phyloP scores from a whole-genome alignment of 129 eudicot genomes.

The Pittosporum tobira region DNA sequence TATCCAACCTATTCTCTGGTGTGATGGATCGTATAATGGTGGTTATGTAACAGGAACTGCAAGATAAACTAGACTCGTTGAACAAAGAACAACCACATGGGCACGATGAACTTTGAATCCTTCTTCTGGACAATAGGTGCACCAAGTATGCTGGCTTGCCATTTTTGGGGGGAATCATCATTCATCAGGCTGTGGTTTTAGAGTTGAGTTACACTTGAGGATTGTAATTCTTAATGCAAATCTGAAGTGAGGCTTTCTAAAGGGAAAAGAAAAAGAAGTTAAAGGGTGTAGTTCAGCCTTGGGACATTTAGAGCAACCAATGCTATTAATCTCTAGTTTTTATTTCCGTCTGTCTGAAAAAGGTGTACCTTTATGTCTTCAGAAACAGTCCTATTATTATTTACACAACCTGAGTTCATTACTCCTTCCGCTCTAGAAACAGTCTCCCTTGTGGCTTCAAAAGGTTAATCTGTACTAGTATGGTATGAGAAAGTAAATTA shows the following conservation, averaged over 20 bases:
- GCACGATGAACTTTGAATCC: slow-evolving; percentile 76
- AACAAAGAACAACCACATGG: slow-evolving; percentile 53
- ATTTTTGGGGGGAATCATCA: not conserved
- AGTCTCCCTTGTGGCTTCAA: too few species aligned
- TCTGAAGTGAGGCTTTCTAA: not conserved
- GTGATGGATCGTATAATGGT: slow-evolving; percentile 6
- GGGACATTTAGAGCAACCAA: too few species aligned
- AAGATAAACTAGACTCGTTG: slow-evolving; percentile 66
- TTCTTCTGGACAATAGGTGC: slow-evolving; percentile 14
- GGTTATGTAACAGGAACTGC: slow-evolving; percentile 52
- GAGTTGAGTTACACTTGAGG: not conserved
- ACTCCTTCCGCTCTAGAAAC: too few species aligned
- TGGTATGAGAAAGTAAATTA: too few species aligned
- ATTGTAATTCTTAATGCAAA: not conserved
- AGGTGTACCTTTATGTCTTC: too few species aligned
- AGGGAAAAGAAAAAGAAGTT: not conserved
- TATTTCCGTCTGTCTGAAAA: too few species aligned
- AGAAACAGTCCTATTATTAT: too few species aligned
- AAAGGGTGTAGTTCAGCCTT: too few species aligned
- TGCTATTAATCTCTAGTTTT: too few species aligned
- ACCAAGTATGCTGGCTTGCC: slow-evolving; percentile 15
- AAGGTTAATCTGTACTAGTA: too few species aligned
- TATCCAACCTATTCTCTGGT: not conserved
- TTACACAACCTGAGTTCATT: too few species aligned
- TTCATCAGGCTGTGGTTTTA: not conserved